A percentile compares a stretch with the other conserved stretches of the same genome.
These are phyloP conservation scores for Candida yuanshanica DNA, from an alignment of 805 yeast genomes.

Conservation along the genomic window DNA sequence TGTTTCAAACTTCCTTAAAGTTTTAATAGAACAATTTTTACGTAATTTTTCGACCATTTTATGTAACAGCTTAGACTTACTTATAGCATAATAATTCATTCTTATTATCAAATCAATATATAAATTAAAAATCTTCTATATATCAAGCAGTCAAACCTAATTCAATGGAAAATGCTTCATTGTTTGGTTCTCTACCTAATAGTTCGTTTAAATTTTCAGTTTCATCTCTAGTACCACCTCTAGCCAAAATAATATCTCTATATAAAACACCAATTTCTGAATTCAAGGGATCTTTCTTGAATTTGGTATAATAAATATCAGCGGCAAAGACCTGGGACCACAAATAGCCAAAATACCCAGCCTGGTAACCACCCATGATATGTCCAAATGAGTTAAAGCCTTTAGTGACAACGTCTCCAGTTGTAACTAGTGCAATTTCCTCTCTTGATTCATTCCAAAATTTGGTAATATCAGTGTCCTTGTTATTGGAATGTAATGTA, in stretches of 20 bases:
- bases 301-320: slow-evolving; percentile 70
- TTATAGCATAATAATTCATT: no score
- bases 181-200: slow-evolving; percentile 71
- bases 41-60: no score
- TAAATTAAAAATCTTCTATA: neutral
- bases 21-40: no score
- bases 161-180: slow-evolving; percentile 67
- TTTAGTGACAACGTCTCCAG: slow-evolving; percentile 48
- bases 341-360: slow-evolving; percentile 80
- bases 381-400: slow-evolving; percentile 80
- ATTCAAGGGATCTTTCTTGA: slow-evolving; percentile 63
- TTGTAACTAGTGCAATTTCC: slow-evolving; percentile 52
- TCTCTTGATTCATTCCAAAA: slow-evolving; percentile 65
- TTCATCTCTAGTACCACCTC: slow-evolving; percentile 73
- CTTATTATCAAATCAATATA: neutral
- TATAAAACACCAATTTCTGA: slow-evolving; percentile 56
- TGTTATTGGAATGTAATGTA: slow-evolving; percentile 51
- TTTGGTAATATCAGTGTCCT: slow-evolving; percentile 39
- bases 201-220: slow-evolving; percentile 57
- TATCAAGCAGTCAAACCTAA: slow-evolving; percentile 35
- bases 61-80: no score
- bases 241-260: slow-evolving; percentile 60
- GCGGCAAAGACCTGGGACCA: slow-evolving; percentile 85
- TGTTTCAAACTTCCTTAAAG: no score
- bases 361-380: slow-evolving; percentile 75